These are phyloP conservation scores for Amniculicola lignicola DNA, from an alignment of 495 filamentous ascomycete genomes.

Conservation along the genomic window DNA sequence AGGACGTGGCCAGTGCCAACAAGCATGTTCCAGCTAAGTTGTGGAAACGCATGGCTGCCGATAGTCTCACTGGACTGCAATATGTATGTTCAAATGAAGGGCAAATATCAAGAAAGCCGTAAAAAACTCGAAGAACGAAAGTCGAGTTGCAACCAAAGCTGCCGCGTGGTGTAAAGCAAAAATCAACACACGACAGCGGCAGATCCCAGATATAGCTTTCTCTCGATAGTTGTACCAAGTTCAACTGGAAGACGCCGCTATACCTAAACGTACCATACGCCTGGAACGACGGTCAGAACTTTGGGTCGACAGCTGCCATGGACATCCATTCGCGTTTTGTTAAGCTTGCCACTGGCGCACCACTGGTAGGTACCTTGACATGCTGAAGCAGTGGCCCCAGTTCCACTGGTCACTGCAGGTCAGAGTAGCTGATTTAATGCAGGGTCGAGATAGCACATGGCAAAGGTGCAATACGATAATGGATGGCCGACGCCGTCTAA, in stretches of 20 bases:
- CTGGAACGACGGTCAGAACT: neutral
- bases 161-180: neutral
- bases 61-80: too few relatives aligned
- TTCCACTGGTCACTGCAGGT: neutral
- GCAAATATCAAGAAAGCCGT: neutral
- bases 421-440: neutral
- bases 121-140: neutral
- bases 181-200: neutral
- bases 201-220: slow-evolving; percentile 5
- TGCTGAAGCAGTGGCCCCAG: neutral
- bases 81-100: neutral
- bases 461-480: too few relatives aligned
- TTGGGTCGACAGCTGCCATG: slow-evolving; percentile 13
- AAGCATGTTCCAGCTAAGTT: slow-evolving; percentile 15
- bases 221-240: too few relatives aligned
- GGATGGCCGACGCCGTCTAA: too few relatives aligned
- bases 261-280: too few relatives aligned
- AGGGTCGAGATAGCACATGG: slow-evolving; percentile 3
- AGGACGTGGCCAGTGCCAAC: slow-evolving; percentile 20
- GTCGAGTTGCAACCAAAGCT: neutral
- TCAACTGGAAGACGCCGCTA: too few relatives aligned
- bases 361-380: neutral
- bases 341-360: neutral
- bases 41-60: slow-evolving; percentile 23
- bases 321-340: neutral